Evolutionary conservation across 345 rosid species (phyloP).

Genomic region (Rhodamnia argentea): DNA sequence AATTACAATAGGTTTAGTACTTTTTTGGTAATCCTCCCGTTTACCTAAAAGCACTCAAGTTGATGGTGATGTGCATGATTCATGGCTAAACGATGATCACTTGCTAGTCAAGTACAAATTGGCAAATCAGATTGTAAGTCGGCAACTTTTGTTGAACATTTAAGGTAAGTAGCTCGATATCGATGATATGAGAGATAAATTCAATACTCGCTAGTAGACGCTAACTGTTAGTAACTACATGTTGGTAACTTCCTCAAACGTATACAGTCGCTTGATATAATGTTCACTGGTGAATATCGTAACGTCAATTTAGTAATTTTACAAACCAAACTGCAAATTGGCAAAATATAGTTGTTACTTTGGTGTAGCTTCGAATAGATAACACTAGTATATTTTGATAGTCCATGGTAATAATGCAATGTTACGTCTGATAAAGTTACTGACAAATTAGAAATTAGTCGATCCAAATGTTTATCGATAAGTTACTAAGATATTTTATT

Average conservation of each 20-base stretch:
- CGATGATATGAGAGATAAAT: background rate
- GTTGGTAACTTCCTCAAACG: background rate
- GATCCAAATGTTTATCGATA: background rate
- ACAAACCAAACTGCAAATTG: background rate
- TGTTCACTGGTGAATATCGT: rapidly evolving
- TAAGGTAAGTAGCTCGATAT: rapidly evolving
- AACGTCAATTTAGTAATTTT: background rate
- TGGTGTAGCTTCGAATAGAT: background rate
- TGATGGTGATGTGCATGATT: too few species aligned
- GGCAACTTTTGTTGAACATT: background rate
- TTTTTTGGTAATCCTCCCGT: too few species aligned
- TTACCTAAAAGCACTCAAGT: too few species aligned
- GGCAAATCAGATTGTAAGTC: background rate
- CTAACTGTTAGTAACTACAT: background rate
- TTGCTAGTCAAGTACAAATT: background rate
- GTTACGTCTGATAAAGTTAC: background rate
- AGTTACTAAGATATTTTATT: background rate
- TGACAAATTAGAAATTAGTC: background rate
- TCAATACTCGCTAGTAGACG: background rate
- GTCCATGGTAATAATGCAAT: background rate
- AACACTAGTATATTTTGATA: background rate
- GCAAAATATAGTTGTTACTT: background rate
- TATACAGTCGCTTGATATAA: background rate
- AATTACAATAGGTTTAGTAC: too few species aligned
- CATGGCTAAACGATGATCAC: background rate